Percentiles rank a stretch among this genome's conserved stretches.
Conservation (phyloP, 176 grass and related monocot genomes). For the Coix lacrymajobi region DNA sequence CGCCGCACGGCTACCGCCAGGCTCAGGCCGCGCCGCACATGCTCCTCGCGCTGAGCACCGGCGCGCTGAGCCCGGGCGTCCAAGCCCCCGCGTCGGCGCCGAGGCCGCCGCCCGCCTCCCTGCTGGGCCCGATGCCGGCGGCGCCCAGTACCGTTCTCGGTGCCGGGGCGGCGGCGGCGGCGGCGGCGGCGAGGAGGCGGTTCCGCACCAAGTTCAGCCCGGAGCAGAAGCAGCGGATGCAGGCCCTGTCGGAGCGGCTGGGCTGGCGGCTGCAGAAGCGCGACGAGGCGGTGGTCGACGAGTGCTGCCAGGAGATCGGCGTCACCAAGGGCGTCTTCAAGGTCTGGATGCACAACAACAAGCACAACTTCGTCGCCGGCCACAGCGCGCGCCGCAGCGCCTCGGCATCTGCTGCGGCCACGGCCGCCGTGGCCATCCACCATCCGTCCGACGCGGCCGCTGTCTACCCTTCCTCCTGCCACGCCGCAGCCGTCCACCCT, state of each 20-base stretch:
- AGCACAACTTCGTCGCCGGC: constrained; percentile 74
- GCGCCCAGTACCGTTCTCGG: background rate
- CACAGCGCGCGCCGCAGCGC: constrained; percentile 34
- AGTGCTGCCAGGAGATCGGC: constrained; percentile 73
- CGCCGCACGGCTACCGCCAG: constrained; percentile 15
- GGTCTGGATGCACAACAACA: constrained; percentile 99
- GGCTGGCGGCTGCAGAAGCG: constrained; percentile 86
- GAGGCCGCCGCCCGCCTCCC: background rate
- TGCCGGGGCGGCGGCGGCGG: too few species aligned
- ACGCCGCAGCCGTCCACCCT: background rate
- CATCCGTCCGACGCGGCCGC: background rate
- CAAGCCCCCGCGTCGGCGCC: background rate
- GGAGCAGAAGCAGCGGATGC: constrained; percentile 92
- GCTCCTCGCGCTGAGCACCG: constrained; percentile 52
- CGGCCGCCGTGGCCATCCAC: background rate
- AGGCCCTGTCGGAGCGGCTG: constrained; percentile 63
- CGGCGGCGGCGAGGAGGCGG: constrained; percentile 37
- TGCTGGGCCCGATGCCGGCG: background rate
- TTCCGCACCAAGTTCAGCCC: constrained; percentile 77
- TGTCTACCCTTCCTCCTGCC: background rate
- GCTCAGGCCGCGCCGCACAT: constrained; percentile 50
- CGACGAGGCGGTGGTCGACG: constrained; percentile 56
- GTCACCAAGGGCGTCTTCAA: constrained; percentile 85
- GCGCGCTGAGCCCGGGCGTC: background rate
- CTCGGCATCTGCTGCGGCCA: background rate